Base-by-base conservation (phyloP, 495 filamentous ascomycete species). In the Penicillium ochrochloron region DNA sequence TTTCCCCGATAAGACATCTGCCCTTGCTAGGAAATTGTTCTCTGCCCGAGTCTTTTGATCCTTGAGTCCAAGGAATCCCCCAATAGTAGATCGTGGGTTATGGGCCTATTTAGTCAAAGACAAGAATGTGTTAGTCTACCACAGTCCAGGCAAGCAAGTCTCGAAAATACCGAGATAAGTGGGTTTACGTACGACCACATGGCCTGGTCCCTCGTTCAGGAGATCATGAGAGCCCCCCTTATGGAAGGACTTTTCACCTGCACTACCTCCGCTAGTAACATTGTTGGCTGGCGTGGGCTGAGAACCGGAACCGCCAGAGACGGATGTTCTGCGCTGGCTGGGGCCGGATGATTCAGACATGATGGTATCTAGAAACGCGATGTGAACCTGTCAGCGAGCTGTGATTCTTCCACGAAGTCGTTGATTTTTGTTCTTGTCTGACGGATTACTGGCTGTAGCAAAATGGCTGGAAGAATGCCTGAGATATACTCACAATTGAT, bases 201-300 rank as follows among this genome's bases (percentile, higher is more conserved):
- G 75, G 1, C 76, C 76, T 0, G 27, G 19, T 37, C 75, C 74
- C 42, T 72, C 41, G 29, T 58, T 58, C 9, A 21, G 29, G n/a
- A 66, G 23, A 19, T 44, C 54, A 4, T 64, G 50, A 4, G 19
- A 27, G 8, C 73, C 74, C 34, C 72, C 69, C 53, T 70, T 70
- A 23, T 35, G 27, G 39, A 67, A 71, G 8, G 61, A 52, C 23
- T 44, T 51, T 48, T 73, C 71, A 3, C 73, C 75, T 66, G 64
- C 65, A 19, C 65, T 63, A 14, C 41, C 15, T 19, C 66, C 70
- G 12, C 64, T 70, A 34, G 66, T 65, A 57, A 57, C 60, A 52
- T 76, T 73, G 66, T 79, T 78, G 21, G 77, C 77, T 14, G 76
- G 72, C 0, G 76, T 77, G 10, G 76, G 75, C 6, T 58, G 12